Base-by-base conservation (phyloP, 1,284 basidiomycete species). In the Heliocybe sulcata region DNA sequence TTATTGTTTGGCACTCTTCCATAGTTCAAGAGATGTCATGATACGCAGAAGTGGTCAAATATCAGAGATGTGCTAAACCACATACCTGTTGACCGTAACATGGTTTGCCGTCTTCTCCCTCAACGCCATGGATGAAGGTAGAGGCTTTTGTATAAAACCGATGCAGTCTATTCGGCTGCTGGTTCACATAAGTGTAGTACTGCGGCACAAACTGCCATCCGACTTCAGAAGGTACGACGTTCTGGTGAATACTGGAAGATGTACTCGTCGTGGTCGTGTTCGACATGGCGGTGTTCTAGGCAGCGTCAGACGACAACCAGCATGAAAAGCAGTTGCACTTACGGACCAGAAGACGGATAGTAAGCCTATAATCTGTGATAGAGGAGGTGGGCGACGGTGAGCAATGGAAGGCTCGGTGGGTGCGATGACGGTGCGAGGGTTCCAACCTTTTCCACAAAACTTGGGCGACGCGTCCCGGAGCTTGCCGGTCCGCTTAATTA, bases 81-180 rank as follows among this genome's bases (percentile, higher is more conserved):
- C 77, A 61, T 58, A 94, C 94, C 82, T 92, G 87, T 75, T 99
- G 96, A 55, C 96, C 96, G 64, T 85, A 91, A 75, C 88, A 92
- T 33, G 92, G 80, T 62, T 86, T 85, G 56, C 80, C 75, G 54
- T 98, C 96, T 73, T 97, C 94, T 56, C 95, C 97, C 77, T 97
- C 94, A 57, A 90, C 91, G 55, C 93, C 93, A 72, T 97, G 94
- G 69, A 91, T 91, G 76, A 95, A 96, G 62, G 96, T 98, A 53
- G 94, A 98, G 65, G 85, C 84, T 82, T 98, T 98, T 69, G 90
- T 98, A 81, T 99, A 99, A 79, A 99, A 99, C 76, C 94, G 96
- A 76, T 99, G 96, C 62, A 99, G 83, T 69, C 94, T 90, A 73
- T 90, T 80, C 60, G 96, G 96, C 61, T 96, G 87, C 76, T 98